Percentiles rank a stretch among this genome's conserved stretches.
These are phyloP conservation scores for Clarkia xantiana DNA, from an alignment of 345 rosid species.

Conservation along the genomic window DNA sequence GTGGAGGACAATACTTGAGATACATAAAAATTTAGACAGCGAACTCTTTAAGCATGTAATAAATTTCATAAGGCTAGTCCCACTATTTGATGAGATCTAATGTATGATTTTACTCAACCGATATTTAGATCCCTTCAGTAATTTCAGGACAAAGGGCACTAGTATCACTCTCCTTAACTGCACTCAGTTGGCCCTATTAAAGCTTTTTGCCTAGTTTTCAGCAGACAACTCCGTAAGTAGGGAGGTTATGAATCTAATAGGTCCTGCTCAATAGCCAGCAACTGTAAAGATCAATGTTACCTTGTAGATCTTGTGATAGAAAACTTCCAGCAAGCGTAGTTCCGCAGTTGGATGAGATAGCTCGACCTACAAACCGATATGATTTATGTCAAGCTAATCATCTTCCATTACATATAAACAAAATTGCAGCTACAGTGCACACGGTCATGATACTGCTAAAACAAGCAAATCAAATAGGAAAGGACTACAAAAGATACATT, in stretches of 20 bases:
- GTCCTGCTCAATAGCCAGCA: background rate
- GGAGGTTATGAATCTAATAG: too few species aligned
- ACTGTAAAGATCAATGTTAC: conserved; percentile 12
- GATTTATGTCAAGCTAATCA: background rate
- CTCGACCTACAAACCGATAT: conserved; percentile 33
- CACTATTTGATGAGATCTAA: background rate
- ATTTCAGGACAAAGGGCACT: too few species aligned
- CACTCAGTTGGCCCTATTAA: too few species aligned
- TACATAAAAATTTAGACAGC: too few species aligned
- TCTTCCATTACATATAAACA: background rate
- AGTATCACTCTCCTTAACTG: too few species aligned
- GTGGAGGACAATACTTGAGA: too few species aligned
- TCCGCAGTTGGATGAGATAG: conserved; percentile 51
- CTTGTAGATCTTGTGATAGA: conserved; percentile 67
- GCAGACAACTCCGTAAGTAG: too few species aligned
- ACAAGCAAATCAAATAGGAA: too few species aligned
- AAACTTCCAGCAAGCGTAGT: conserved; percentile 58
- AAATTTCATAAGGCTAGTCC: background rate
- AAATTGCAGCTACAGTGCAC: background rate
- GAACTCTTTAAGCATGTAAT: too few species aligned
- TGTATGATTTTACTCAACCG: background rate
- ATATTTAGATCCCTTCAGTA: too few species aligned
- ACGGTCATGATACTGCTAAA: too few species aligned
- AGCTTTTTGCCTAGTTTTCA: too few species aligned
- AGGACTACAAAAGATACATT: background rate